Evolutionary conservation across 2,329 filamentous ascomycete genomes (phyloP).

Genomic region (Chaetomium globosum): DNA sequence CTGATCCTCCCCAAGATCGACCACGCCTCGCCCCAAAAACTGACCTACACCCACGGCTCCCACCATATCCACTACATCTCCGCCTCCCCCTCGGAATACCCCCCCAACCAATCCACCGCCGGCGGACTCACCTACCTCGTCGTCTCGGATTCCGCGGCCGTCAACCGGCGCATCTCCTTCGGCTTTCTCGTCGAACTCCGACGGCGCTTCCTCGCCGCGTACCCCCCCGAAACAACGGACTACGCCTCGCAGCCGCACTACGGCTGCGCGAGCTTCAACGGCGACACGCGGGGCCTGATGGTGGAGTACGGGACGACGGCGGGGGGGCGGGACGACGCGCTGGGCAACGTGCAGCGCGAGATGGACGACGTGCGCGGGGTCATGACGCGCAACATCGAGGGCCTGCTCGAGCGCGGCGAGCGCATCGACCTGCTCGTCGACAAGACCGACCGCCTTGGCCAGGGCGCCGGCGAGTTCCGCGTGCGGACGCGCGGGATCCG

Average conservation of each 20-base stretch:
- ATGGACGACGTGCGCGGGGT: conserved; percentile 91
- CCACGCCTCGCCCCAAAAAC: conserved; percentile 78
- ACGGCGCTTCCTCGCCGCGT: conserved; percentile 77
- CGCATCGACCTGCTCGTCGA: conserved; percentile 91
- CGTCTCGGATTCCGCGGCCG: conserved; percentile 75
- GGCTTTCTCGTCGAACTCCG: conserved; percentile 90
- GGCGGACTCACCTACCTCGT: conserved; percentile 91
- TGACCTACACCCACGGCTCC: conserved; percentile 89
- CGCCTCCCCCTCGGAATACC: conserved; percentile 72
- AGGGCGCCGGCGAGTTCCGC: conserved; percentile 85
- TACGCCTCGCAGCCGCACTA: conserved; percentile 82
- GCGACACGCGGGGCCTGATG: conserved; percentile 74
- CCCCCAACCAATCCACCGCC: conserved; percentile 57
- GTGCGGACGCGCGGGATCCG: conserved; percentile 83
- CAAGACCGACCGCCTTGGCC: conserved; percentile 91
- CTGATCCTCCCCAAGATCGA: conserved; percentile 94
- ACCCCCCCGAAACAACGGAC: conserved; percentile 64
- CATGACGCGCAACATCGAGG: conserved; percentile 95
- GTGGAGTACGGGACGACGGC: conserved; percentile 77
- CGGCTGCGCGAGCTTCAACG: conserved; percentile 86
- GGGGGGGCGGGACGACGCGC: conserved; percentile 72
- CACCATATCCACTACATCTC: conserved; percentile 96
- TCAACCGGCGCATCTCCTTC: conserved; percentile 80
- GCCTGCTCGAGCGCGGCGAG: conserved; percentile 85
- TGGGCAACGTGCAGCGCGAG: conserved; percentile 80